These are phyloP conservation scores for Gossypium gossypioides DNA, from an alignment of 441 rosid species.

Conservation along the genomic window DNA sequence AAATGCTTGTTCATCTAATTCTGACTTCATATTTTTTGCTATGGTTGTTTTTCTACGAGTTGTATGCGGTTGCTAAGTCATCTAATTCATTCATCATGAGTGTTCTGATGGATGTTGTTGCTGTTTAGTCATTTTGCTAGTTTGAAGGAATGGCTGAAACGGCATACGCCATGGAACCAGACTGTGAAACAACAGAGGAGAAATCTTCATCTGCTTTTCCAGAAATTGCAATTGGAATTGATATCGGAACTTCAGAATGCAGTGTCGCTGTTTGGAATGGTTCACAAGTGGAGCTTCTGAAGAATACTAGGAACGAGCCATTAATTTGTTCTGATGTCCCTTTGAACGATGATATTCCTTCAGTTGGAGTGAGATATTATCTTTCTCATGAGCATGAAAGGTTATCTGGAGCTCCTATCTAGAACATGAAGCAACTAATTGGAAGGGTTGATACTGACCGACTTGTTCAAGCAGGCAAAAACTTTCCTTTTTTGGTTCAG, in stretches of 20 bases:
- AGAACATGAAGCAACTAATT: constrained; percentile 75
- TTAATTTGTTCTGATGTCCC: constrained; percentile 62
- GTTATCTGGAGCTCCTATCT: constrained; percentile 64
- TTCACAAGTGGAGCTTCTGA: constrained; percentile 63
- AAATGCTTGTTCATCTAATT: no score
- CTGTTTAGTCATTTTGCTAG: background rate
- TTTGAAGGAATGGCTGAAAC: constrained; percentile 60
- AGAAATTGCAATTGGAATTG: constrained; percentile 71
- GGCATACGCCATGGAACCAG: constrained; percentile 74
- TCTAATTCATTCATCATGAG: background rate
- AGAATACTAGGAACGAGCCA: constrained; percentile 63
- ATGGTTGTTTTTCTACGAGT: background rate
- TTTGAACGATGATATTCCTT: constrained; percentile 56
- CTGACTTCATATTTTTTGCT: no score
- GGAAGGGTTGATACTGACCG: constrained; percentile 80
- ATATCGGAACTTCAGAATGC: constrained; percentile 80
- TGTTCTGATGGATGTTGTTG: background rate
- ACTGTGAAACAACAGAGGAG: constrained; percentile 64
- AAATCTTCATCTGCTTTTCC: constrained; percentile 50
- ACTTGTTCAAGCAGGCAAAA: constrained; percentile 53
- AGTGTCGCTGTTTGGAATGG: constrained; percentile 80
- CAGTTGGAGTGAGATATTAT: constrained; percentile 64
- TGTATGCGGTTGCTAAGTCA: background rate
- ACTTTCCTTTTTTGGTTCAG: constrained; percentile 67
- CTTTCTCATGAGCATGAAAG: constrained; percentile 60